Base-by-base conservation (phyloP, 2,329 filamentous ascomycete genomes). In the Fusarium duplospermum region DNA sequence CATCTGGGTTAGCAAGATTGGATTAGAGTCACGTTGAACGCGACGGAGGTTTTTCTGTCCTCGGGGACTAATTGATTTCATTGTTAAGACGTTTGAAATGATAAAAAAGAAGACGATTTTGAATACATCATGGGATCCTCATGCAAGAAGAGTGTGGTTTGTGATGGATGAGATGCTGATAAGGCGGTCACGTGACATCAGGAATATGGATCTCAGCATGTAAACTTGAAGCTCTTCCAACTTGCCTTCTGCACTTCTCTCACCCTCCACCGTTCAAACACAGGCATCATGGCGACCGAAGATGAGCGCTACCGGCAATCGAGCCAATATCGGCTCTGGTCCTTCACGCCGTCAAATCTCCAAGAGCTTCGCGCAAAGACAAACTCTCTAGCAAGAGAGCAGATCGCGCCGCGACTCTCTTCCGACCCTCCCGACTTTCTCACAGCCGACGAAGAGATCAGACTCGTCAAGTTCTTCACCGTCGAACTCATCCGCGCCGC, bases 311-410 rank as follows among this genome's bases (percentile, higher is more conserved):
- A 98, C 84, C 92, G 94, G 35, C 90, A 93, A 61, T 97, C 96
- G 0, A 96, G 94, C 56, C 96, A 99, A 83, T 98, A 91, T 81
- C 91, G 93, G 50, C 88, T 97, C 67, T 99, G 96, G 96, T 98
- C 95, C 13, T 98, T 96, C 84, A 94, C 94, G 0, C 90, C 92
- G 4, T 84, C 90, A 4, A 90, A 92, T 42, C 89, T 99, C 5
- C 87, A 89, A 58, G 88, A 91, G 3, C 88, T 96, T 27, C 93
- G 96, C 67, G 85, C 88, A 47, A 92, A 92, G 74, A 98, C 95
- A 35, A 98, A 98, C 84, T 84, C 88, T 11, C 88, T 94, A 59
- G 96, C 96, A 3, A 84, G 81, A 71, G 81, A 80, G 83, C 92
- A 84, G 87, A 96, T 91, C 74, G 82, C 86, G 10, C 83, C 85